Percentiles rank a stretch among this genome's conserved stretches.
phyloP scores from a whole-genome alignment of 106 monocot genomes.

The Allium cepa region DNA sequence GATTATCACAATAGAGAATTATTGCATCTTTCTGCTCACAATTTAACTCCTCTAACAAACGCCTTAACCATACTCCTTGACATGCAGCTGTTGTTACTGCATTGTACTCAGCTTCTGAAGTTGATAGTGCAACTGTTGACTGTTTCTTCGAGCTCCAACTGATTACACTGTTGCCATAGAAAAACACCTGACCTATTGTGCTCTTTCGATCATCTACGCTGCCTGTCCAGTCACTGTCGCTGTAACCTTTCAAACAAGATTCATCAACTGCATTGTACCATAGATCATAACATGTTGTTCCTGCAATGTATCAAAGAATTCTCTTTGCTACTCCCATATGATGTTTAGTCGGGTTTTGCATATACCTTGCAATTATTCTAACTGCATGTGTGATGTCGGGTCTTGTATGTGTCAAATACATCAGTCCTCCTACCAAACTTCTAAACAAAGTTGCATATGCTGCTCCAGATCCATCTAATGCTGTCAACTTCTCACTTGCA shows the following conservation, averaged over 20 bases:
- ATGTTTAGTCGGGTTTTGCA: background rate
- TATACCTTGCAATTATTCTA: background rate
- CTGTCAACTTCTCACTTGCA: background rate
- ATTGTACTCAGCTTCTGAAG: background rate
- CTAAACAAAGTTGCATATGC: background rate
- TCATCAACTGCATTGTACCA: background rate
- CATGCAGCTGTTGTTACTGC: background rate
- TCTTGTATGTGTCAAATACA: conserved; percentile 4
- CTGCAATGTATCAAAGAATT: conserved; percentile 1
- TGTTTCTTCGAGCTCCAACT: background rate
- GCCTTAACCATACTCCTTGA: background rate
- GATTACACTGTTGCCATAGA: background rate
- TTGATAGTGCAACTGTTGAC: background rate
- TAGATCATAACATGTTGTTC: background rate
- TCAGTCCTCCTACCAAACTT: conserved; percentile 1
- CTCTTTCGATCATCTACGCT: background rate
- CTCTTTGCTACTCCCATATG: background rate
- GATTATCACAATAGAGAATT: too few species aligned
- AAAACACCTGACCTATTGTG: background rate
- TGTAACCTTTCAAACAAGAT: background rate
- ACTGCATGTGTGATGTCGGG: background rate
- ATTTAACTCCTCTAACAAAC: background rate
- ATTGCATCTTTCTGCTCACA: background rate
- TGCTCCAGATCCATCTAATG: background rate
- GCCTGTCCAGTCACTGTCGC: background rate